A percentile compares a stretch with the other conserved stretches of the same genome.
Conservation (phyloP, 768 basidiomycete species). For the Mycena sanguinolenta region DNA sequence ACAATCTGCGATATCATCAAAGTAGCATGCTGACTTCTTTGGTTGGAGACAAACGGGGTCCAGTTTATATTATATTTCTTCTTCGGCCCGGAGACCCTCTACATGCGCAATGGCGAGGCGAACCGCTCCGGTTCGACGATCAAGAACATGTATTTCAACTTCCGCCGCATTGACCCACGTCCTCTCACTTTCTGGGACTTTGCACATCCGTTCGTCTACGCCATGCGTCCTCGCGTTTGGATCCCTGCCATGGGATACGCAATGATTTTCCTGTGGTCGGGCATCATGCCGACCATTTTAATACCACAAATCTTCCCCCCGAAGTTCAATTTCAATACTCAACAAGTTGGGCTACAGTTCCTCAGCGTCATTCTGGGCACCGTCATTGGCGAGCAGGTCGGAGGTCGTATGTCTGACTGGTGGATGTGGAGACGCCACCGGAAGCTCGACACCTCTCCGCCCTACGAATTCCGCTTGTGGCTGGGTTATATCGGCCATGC, state of each 20-base stretch:
- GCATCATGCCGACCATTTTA: not conserved
- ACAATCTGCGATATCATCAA: not conserved
- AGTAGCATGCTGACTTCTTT: not conserved
- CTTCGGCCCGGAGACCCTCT: not conserved
- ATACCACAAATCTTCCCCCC: not conserved
- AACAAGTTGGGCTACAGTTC: slow-evolving; percentile 5
- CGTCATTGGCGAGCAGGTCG: not conserved
- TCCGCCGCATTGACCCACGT: not conserved
- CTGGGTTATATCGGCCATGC: not conserved
- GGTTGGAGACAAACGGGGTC: not conserved
- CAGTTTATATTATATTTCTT: not conserved
- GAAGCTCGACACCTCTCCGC: not conserved
- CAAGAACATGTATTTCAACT: not conserved
- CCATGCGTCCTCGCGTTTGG: not conserved
- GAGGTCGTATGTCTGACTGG: not conserved
- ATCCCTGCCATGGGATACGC: slow-evolving; percentile 3
- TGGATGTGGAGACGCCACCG: not conserved
- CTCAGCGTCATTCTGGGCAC: not conserved
- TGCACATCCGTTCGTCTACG: not conserved
- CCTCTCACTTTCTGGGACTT: not conserved
- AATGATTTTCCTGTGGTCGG: not conserved
- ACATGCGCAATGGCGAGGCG: not conserved
- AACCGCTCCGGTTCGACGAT: not conserved
- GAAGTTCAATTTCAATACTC: not conserved
- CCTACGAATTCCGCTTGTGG: not conserved